Conservation (phyloP, 495 filamentous ascomycete species). For the Thermothielavioides terrestris region DNA sequence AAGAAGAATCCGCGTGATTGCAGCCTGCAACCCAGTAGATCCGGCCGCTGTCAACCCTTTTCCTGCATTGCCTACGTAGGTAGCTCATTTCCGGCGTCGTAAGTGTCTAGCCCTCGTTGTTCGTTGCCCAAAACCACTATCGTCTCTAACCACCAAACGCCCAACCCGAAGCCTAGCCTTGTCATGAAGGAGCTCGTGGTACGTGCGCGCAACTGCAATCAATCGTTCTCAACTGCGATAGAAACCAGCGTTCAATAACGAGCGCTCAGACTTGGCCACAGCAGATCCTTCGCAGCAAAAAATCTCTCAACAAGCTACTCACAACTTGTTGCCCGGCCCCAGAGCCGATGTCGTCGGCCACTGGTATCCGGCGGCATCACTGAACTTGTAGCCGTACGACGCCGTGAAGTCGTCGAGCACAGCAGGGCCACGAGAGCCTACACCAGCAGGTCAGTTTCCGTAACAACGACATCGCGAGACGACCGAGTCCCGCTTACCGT, state of each 20-base stretch:
- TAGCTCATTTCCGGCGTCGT: background rate
- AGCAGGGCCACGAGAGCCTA: constrained; percentile 91
- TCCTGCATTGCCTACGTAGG: background rate
- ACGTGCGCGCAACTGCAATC: no score
- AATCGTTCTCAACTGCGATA: constrained; percentile 17
- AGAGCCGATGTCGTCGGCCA: constrained; percentile 64
- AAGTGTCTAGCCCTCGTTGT: constrained; percentile 3
- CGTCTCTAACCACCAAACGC: background rate
- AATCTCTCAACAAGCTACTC: constrained; percentile 30
- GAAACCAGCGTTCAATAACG: constrained; percentile 17
- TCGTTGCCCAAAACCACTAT: constrained; percentile 1
- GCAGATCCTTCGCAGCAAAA: background rate
- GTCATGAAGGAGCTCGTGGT: constrained; percentile 2
- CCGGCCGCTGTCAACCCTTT: background rate
- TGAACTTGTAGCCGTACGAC: constrained; percentile 98
- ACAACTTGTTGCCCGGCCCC: constrained; percentile 61
- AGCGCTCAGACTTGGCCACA: constrained; percentile 7
- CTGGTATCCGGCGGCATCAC: constrained; percentile 91
- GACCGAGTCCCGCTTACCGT: constrained; percentile 58
- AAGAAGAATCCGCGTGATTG: background rate
- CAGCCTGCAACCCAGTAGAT: background rate
- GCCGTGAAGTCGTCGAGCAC: constrained; percentile 97
- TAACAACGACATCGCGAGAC: no score
- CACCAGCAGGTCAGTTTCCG: constrained; percentile 11
- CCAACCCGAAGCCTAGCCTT: constrained; percentile 1